These are phyloP conservation scores for Colletotrichum nymphaeae DNA, from an alignment of 2,329 filamentous ascomycete species.

Conservation along the genomic window DNA sequence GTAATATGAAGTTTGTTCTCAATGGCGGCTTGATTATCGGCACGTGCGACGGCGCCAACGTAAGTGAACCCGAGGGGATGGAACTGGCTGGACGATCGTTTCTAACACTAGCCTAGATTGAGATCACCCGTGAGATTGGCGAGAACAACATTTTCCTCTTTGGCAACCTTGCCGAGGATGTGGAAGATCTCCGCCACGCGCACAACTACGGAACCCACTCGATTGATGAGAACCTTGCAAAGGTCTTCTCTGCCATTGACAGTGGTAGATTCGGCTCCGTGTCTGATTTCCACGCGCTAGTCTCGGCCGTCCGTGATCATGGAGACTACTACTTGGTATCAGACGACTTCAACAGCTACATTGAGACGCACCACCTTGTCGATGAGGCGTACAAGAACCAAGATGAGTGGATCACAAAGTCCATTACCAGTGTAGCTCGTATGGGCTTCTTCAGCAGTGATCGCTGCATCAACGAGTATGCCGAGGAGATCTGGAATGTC, in stretches of 20 bases:
- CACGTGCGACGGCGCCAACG: conserved; percentile 97
- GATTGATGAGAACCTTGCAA: conserved; percentile 79
- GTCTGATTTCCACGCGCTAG: conserved; percentile 82
- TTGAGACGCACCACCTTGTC: conserved; percentile 89
- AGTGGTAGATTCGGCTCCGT: conserved; percentile 84
- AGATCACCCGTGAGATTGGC: conserved; percentile 96
- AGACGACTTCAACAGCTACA: conserved; percentile 96
- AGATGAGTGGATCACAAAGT: conserved; percentile 92
- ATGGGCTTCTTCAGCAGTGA: conserved; percentile 99
- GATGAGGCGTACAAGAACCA: conserved; percentile 93
- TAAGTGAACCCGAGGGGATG: conserved; percentile 58
- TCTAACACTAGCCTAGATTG: conserved; percentile 67
- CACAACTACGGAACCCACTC: conserved; percentile 86
- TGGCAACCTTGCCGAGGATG: conserved; percentile 93
- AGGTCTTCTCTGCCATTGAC: conserved; percentile 88
- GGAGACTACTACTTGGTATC: conserved; percentile 98
- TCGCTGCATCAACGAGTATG: conserved; percentile 96
- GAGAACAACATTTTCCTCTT: conserved; percentile 99
- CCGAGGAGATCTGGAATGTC: conserved; percentile 96
- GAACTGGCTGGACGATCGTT: conserved; percentile 25
- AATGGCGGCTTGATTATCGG: conserved; percentile 98
- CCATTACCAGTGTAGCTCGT: conserved; percentile 85
- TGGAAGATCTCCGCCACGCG: conserved; percentile 91
- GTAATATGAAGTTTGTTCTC: conserved; percentile 99
- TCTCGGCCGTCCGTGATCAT: conserved; percentile 88